Conservation (phyloP, 2,329 filamentous ascomycete genomes). For the Sporothrix brasiliensis region DNA sequence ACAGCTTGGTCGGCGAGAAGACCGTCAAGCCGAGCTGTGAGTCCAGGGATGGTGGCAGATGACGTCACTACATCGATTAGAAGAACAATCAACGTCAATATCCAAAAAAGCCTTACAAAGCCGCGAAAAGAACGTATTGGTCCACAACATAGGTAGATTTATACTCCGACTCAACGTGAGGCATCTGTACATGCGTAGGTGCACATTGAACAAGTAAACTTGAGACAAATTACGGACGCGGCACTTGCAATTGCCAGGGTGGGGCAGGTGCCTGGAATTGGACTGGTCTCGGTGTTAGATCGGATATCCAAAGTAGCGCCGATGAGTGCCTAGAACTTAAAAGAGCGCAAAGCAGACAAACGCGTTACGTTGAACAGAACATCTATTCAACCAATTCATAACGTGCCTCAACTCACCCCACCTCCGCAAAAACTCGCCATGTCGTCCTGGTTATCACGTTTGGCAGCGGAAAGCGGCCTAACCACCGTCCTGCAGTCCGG, state of each 20-base stretch:
- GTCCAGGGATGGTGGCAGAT: not conserved
- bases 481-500: constrained; percentile 47
- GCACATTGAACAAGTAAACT: too few relatives aligned
- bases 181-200: too few relatives aligned
- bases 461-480: constrained; percentile 49
- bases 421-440: not conserved
- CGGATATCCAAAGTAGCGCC: constrained; percentile 13
- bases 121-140: not conserved
- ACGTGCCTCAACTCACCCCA: not conserved
- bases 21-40: not conserved
- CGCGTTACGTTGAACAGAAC: not conserved
- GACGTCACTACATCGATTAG: too few relatives aligned
- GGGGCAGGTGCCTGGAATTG: not conserved
- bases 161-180: too few relatives aligned
- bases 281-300: constrained; percentile 13
- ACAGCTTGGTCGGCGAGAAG: constrained; percentile 25
- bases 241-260: too few relatives aligned
- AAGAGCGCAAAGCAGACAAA: not conserved
- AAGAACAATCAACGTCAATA: not conserved
- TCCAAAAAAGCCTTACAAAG: not conserved
- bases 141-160: not conserved
- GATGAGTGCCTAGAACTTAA: not conserved
- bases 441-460: constrained; percentile 7
- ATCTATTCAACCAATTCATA: not conserved
- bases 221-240: too few relatives aligned